These are phyloP conservation scores for Solanum chiquidenum DNA, from an alignment of 257 asterid genomes.

Conservation along the genomic window DNA sequence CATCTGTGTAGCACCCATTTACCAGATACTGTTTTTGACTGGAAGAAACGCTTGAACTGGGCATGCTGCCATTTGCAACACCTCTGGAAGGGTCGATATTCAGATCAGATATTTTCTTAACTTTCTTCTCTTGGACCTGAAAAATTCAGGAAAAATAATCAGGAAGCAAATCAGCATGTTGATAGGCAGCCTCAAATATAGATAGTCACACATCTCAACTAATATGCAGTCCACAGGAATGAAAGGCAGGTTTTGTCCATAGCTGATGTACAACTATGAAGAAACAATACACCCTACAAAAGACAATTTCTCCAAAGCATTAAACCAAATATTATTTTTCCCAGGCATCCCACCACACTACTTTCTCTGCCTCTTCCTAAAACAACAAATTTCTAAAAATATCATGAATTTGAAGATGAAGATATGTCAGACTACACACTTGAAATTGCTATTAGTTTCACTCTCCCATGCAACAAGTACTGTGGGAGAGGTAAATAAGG, in stretches of 20 bases:
- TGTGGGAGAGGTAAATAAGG: background rate
- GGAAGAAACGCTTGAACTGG: conserved; percentile 62
- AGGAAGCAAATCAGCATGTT: background rate
- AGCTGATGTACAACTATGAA: background rate
- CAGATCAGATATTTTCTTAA: conserved; percentile 84
- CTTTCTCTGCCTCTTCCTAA: background rate
- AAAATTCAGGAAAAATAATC: conserved; percentile 6
- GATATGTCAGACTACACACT: background rate
- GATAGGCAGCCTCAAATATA: background rate
- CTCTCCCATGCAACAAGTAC: background rate
- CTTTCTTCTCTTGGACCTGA: conserved; percentile 98
- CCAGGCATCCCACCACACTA: background rate
- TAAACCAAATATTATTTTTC: background rate
- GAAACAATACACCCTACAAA: background rate
- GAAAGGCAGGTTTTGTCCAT: background rate
- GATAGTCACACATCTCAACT: background rate
- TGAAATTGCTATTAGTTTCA: background rate
- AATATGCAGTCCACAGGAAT: background rate
- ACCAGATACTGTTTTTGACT: conserved; percentile 43
- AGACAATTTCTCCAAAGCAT: background rate
- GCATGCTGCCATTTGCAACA: conserved; percentile 48
- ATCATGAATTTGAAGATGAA: background rate
- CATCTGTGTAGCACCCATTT: conserved; percentile 57
- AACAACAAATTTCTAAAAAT: background rate
- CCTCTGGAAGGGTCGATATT: conserved; percentile 57